Evolutionary conservation across 352 stramenopile species (phyloP), one percentile per base, ranked within the genome.

Genomic region (Phytophthora fragariaefolia): DNA sequence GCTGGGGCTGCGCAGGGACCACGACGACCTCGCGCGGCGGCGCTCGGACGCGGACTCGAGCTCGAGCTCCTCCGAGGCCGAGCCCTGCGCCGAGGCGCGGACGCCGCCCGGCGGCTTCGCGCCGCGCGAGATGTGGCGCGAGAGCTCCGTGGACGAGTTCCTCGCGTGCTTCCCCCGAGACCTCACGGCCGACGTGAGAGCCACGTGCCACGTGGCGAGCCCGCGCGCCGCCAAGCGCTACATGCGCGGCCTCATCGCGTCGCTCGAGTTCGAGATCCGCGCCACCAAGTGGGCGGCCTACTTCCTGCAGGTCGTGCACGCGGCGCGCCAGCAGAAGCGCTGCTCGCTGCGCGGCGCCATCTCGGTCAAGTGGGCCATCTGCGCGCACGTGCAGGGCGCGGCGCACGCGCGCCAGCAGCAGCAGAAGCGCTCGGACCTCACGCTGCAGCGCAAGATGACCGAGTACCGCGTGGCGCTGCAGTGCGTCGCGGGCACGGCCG

Each of bases 381-480:
- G 80, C 52, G 83, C 82, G 20, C 67, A 77, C 40, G 83, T 91
- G 36, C 74, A 71, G 20, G 69, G 72, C 13, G 82, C 91, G 43
- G 69, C 84, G n/a, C 52, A 64, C 22, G 58, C 60, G 7, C 75
- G 82, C n/a, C 58, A 76, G 42, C 68, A 66, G 13, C 69, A 81
- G 50, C 77, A 90, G 46, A 74, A 83, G 53, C 45, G 55, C 10
- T 63, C 79, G 22, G 83, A 94, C 26, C 52, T 80, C 71, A 62
- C 77, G 26, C 74, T 95, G 65, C 76, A 84, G 24, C 83, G 77
- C 52, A 92, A 95, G 57, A 93, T 95, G 79, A 93, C 85, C 2
- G 85, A 93, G 58, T 95, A 93, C 63, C 83, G 84, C 42, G 83
- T 95, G 20, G 87, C 87, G 1, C 74, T 95, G 40, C 83, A 95